Evolutionary conservation across 2,329 filamentous ascomycete genomes (phyloP).

Genomic region (Penicillium sp.): DNA sequence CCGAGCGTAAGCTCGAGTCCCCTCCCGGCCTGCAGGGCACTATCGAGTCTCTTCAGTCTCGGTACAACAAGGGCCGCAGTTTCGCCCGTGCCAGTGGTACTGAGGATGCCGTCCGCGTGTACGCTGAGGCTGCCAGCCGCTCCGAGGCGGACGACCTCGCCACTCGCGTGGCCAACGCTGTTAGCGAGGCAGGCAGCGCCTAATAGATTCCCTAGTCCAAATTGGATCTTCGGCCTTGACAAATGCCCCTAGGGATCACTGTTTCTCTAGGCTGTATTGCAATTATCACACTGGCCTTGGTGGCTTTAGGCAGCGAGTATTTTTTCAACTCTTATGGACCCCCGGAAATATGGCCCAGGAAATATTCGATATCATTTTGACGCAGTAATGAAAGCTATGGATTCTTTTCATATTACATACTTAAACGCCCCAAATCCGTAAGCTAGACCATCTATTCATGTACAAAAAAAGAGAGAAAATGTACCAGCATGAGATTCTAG

Average conservation of each 20-base stretch:
- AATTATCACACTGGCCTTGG: neutral
- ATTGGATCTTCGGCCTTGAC: neutral
- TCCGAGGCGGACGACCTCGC: constrained; percentile 90
- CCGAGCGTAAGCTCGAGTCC: constrained; percentile 80
- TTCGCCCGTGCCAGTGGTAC: constrained; percentile 94
- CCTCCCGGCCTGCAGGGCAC: constrained; percentile 76
- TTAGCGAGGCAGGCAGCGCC: constrained; percentile 55
- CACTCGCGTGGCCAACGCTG: constrained; percentile 73
- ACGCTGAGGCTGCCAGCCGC: constrained; percentile 87
- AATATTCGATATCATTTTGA: constrained; percentile 24
- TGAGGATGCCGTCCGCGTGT: constrained; percentile 93
- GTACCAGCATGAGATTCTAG: constrained; percentile 33
- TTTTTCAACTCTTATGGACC: neutral
- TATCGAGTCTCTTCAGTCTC: constrained; percentile 83
- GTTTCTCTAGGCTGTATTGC: neutral
- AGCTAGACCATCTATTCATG: constrained; percentile 11
- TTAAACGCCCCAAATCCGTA: constrained; percentile 8
- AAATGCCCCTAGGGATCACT: neutral
- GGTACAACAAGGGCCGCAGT: constrained; percentile 83
- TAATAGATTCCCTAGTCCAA: constrained; percentile 11
- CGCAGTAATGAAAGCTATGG: constrained; percentile 26
- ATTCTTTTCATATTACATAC: constrained; percentile 6
- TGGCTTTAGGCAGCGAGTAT: neutral
- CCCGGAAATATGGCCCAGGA: constrained; percentile 15
- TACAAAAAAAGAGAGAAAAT: neutral